These are phyloP conservation scores for Claviceps lovelessii DNA, from an alignment of 2,329 filamentous ascomycete genomes.

Conservation along the genomic window DNA sequence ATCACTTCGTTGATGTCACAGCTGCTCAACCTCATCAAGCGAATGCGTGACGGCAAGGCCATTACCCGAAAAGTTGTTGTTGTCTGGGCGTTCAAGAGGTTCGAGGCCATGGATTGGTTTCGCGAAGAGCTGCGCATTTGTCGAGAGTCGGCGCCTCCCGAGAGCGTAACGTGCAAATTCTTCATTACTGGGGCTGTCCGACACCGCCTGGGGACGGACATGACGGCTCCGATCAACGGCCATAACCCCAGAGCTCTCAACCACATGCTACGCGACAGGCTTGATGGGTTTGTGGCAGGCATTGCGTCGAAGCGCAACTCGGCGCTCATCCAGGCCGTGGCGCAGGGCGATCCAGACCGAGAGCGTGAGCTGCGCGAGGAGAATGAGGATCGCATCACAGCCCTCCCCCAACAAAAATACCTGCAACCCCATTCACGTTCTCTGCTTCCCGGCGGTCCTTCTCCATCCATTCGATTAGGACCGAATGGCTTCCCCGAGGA, in stretches of 20 bases:
- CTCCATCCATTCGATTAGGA: conserved; percentile 4
- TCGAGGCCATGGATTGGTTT: conserved; percentile 96
- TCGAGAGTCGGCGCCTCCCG: conserved; percentile 73
- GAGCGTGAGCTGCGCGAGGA: conserved; percentile 69
- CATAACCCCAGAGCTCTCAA: conserved; percentile 44
- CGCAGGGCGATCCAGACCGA: conserved; percentile 61
- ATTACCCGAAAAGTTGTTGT: conserved; percentile 83
- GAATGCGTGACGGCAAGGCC: conserved; percentile 88
- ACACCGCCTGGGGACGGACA: conserved; percentile 20
- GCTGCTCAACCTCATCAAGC: conserved; percentile 83
- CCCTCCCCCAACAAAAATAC: conserved; percentile 56
- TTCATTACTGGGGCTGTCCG: conserved; percentile 63
- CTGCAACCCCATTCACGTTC: conserved; percentile 37
- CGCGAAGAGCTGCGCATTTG: conserved; percentile 87
- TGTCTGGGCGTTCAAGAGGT: conserved; percentile 82
- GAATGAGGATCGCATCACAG: conserved; percentile 72
- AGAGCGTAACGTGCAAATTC: conserved; percentile 85
- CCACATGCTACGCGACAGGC: conserved; percentile 66
- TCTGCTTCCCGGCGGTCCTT: conserved; percentile 11
- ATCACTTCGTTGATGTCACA: conserved; percentile 90
- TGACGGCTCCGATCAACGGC: conserved; percentile 30
- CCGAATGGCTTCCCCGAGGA: conserved; percentile 26
- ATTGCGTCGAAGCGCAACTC: conserved; percentile 81
- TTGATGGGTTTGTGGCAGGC: conserved; percentile 76
- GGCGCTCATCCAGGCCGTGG: conserved; percentile 67